Conservation (phyloP, 306 rosid genomes). For the Herpetospermum pedunculosum region DNA sequence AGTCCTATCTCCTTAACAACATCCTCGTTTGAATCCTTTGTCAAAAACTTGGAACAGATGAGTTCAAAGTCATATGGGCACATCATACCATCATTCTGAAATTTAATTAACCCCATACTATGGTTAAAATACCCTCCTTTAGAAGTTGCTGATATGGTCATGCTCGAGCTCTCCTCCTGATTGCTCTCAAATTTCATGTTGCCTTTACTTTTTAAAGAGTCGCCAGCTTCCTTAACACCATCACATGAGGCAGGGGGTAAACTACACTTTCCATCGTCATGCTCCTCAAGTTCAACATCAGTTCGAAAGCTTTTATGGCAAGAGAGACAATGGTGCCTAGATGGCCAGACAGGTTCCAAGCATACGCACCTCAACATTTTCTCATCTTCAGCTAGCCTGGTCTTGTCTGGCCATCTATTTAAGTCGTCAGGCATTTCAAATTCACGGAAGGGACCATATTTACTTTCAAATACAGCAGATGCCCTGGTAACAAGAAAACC, state of each 20-base stretch:
- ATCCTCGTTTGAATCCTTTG: constrained; percentile 68
- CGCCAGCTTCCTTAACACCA: constrained; percentile 43
- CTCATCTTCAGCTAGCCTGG: constrained; percentile 39
- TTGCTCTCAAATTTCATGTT: constrained; percentile 32
- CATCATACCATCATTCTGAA: constrained; percentile 46
- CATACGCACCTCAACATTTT: constrained; percentile 77
- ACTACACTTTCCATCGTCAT: constrained; percentile 59
- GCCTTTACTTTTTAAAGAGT: constrained; percentile 46
- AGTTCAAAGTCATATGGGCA: constrained; percentile 70
- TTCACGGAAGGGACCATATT: constrained; percentile 55
- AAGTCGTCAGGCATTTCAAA: constrained; percentile 30
- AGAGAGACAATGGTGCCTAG: constrained; percentile 68
- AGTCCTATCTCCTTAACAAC: constrained; percentile 67
- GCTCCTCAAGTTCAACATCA: constrained; percentile 69
- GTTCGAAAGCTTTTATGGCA: constrained; percentile 61
- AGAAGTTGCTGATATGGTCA: constrained; percentile 26
- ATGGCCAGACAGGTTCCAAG: constrained; percentile 76
- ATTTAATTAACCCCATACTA: constrained; percentile 52
- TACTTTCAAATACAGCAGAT: constrained; percentile 51
- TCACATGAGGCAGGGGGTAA: constrained; percentile 29
- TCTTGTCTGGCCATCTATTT: constrained; percentile 42
- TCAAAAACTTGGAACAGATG: constrained; percentile 61
- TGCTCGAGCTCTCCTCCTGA: constrained; percentile 35
- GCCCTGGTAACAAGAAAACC: constrained; percentile 62
- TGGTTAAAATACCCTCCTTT: constrained; percentile 30